Base-by-base conservation (phyloP, 768 basidiomycete genomes). In the Leccinum longicurvipes region DNA sequence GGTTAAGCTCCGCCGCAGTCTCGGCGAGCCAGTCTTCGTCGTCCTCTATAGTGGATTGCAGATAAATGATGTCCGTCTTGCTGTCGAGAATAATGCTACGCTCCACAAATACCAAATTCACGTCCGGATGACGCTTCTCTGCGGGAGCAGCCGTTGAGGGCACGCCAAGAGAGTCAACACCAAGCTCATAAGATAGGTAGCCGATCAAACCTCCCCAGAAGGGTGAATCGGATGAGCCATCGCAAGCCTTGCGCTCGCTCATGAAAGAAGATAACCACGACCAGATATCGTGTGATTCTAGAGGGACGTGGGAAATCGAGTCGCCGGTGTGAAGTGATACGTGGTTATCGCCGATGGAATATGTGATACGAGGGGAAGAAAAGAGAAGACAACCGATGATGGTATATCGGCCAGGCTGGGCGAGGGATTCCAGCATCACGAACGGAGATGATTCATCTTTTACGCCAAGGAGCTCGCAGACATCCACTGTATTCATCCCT, bases 161-260 rank as follows among this genome's bases (percentile, higher is more conserved):
- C 49, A 86, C 73, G 21, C 74, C 67, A 24, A 91, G 70, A 7
- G 82, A 76, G 44, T 79, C 72, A 6, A 85, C 79, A 12, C 90
- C 91, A 17, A 91, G 75, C 68, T 92, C 91, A 64, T 93, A 93
- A 61, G 87, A 88, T 56, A 93, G 72, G 56, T 81, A 83, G 9
- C 91, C 91, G 23, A 92, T 70, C 14, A 93, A 74, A 23, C 91
- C 91, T 32, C 90, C 91, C 89, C 90, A 91, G 67, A 93, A 93
- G 0, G 90, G 91, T 44, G 84, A 68, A 10, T 83, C 77, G 7
- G 75, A 60, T 41, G 63, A 63, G 3, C 88, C 87, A 23, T 76
- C 76, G 23, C 61, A 57, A 9, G 78, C 81, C 55, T 74, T 77
- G 48, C 73, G 76, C 19, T 71, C 58, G 31, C 74, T 78, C 85